Evolutionary conservation across 1,284 basidiomycete species (phyloP).

Genomic region (Pascua guehoae): DNA sequence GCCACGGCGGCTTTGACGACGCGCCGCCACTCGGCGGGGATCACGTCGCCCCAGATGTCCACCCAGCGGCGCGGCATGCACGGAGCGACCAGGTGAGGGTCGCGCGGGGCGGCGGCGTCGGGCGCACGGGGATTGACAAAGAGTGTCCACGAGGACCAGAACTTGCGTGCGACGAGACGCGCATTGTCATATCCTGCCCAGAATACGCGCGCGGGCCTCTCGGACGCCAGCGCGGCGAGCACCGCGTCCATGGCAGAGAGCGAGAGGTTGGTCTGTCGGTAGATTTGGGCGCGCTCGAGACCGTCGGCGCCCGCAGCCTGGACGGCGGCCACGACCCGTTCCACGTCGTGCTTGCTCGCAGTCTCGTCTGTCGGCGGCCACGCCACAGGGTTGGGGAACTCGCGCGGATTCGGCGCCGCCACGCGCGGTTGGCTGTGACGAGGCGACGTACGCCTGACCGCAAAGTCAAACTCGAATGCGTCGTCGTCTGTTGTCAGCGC

Average conservation of each 20-base stretch:
- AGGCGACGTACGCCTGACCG: conserved; percentile 4
- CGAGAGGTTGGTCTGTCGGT: conserved; percentile 7
- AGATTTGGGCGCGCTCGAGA: conserved; percentile 14
- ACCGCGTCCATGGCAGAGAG: conserved; percentile 11
- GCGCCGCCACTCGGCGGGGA: conserved; percentile 64
- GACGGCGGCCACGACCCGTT: conserved; percentile 16
- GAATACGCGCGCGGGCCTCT: conserved; percentile 56
- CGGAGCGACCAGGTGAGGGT: too few relatives aligned
- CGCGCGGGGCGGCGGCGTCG: background rate
- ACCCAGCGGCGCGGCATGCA: conserved; percentile 55
- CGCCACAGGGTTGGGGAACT: conserved; percentile 1
- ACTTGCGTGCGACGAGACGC: conserved; percentile 55
- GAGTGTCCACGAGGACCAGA: conserved; percentile 61
- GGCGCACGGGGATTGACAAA: background rate
- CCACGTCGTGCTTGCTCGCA: background rate
- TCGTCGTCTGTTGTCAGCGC: conserved; percentile 31
- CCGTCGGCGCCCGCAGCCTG: conserved; percentile 21
- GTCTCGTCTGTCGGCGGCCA: background rate
- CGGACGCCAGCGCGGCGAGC: conserved; percentile 17
- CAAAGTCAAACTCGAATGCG: conserved; percentile 36
- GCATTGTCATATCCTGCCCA: conserved; percentile 63
- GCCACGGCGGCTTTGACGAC: conserved; percentile 65
- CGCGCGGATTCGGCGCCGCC: conserved; percentile 3
- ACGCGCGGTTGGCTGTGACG: background rate
- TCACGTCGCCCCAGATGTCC: conserved; percentile 62